These are phyloP conservation scores for Arabis alpina DNA, from an alignment of 345 rosid species.

Conservation along the genomic window DNA sequence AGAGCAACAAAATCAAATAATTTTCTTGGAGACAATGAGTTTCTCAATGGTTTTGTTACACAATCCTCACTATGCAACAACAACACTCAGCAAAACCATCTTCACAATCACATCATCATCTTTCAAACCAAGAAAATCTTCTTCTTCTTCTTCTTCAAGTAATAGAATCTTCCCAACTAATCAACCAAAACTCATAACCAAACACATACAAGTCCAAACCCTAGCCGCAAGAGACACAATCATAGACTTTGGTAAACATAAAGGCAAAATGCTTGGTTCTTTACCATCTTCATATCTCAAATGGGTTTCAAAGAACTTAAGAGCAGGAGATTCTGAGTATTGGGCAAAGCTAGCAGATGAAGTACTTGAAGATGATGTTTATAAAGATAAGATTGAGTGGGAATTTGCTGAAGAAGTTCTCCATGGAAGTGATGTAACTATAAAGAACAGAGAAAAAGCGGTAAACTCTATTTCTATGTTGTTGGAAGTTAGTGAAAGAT, in stretches of 20 bases:
- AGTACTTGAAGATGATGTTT: conserved; percentile 70
- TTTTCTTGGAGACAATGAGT: conserved; percentile 27
- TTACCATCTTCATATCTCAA: conserved; percentile 75
- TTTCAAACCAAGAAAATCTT: conserved; percentile 42
- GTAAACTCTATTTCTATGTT: conserved; percentile 52
- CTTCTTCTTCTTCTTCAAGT: conserved; percentile 29
- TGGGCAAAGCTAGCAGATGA: conserved; percentile 82
- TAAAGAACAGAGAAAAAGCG: conserved; percentile 29
- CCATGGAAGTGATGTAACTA: conserved; percentile 47
- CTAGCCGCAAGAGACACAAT: conserved; percentile 59
- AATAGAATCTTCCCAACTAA: conserved; percentile 17
- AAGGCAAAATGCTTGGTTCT: conserved; percentile 81
- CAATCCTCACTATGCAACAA: conserved; percentile 23
- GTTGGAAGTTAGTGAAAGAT: conserved; percentile 76
- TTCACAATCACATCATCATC: conserved; percentile 44
- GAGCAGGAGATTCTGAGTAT: conserved; percentile 58
- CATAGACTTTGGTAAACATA: conserved; percentile 80
- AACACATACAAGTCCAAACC: conserved; percentile 27
- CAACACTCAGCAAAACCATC: conserved; percentile 15
- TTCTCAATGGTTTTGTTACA: conserved; percentile 39
- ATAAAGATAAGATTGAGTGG: conserved; percentile 81
- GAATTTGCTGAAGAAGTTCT: conserved; percentile 64
- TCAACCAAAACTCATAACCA: conserved; percentile 26
- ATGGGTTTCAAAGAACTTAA: conserved; percentile 79
- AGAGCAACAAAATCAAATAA: no score